Evolutionary conservation across 257 asterid species (phyloP).

Genomic region (Ocimum tenuiflorum): DNA sequence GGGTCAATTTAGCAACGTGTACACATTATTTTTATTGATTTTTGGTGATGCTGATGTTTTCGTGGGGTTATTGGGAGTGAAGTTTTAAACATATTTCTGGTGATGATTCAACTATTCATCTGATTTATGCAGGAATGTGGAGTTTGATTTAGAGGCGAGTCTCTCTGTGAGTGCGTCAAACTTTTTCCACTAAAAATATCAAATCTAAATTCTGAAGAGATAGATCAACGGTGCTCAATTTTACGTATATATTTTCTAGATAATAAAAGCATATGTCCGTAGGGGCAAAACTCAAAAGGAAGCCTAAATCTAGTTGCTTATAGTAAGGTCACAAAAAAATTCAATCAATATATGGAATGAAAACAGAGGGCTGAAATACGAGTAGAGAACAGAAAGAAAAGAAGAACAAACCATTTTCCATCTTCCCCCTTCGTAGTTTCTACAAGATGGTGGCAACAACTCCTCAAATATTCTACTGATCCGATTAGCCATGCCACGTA

Average conservation of each 20-base stretch:
- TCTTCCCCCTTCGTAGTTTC: too few species aligned
- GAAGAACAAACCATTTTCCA: not conserved
- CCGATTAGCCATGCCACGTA: not conserved
- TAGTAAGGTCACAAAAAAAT: conserved; percentile 23
- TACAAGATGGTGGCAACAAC: not conserved
- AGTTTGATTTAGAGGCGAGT: not conserved
- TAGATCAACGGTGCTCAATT: too few species aligned
- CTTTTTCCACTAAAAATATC: too few species aligned
- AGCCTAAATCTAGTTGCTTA: not conserved
- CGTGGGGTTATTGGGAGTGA: not conserved
- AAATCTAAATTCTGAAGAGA: too few species aligned
- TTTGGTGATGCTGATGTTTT: not conserved
- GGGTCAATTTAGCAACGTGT: not conserved
- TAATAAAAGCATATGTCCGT: too few species aligned
- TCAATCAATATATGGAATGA: conserved; percentile 24
- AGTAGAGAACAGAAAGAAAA: conserved; percentile 3
- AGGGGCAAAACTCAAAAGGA: not conserved
- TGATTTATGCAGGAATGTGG: not conserved
- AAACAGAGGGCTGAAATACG: not conserved
- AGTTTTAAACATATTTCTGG: not conserved
- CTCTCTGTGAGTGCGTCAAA: too few species aligned
- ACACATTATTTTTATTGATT: not conserved
- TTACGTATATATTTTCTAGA: too few species aligned
- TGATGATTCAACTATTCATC: not conserved
- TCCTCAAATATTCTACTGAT: conserved; percentile 5